Conservation (phyloP, 2,329 filamentous ascomycete species). For the Berkeleyomyces rouxiae region DNA sequence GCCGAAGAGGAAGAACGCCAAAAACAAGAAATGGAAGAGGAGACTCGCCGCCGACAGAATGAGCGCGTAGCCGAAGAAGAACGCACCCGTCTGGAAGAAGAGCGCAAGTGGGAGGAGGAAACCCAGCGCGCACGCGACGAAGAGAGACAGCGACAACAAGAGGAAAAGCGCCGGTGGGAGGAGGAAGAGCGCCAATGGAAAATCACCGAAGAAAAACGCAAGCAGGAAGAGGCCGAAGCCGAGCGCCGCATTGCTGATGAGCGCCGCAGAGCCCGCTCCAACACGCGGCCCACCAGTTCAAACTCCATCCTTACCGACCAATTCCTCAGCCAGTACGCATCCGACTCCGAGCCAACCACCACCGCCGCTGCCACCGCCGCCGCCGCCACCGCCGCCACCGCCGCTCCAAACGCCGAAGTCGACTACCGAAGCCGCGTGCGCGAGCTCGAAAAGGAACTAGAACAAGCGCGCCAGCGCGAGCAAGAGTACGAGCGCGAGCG, state of each 20-base stretch:
- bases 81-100: slow-evolving; percentile 43
- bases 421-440: slow-evolving; percentile 52
- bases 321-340: slow-evolving; percentile 43
- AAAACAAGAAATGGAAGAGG: slow-evolving; percentile 36
- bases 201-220: slow-evolving; percentile 54
- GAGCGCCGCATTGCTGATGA: slow-evolving; percentile 52
- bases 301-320: slow-evolving; percentile 11
- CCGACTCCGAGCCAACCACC: slow-evolving; percentile 44
- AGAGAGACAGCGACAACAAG: slow-evolving; percentile 43
- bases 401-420: slow-evolving; percentile 20
- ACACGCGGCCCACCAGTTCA: slow-evolving; percentile 22
- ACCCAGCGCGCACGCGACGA: slow-evolving; percentile 40
- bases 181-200: slow-evolving; percentile 65
- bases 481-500: slow-evolving; percentile 44
- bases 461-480: slow-evolving; percentile 45
- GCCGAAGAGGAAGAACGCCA: slow-evolving; percentile 44
- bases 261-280: slow-evolving; percentile 40
- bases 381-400: slow-evolving; percentile 23
- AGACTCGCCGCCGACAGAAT: slow-evolving; percentile 29
- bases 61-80: slow-evolving; percentile 43
- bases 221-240: slow-evolving; percentile 55
- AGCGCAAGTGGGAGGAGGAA: slow-evolving; percentile 50
- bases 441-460: slow-evolving; percentile 60
- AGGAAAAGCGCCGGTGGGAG: slow-evolving; percentile 59
- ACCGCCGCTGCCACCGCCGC: slow-evolving; percentile 30